Evolutionary conservation across 225 moss, liverwort and hornwort genomes (phyloP), one percentile per base, ranked within the genome.

Genomic region (Pleurozium schreberi): DNA sequence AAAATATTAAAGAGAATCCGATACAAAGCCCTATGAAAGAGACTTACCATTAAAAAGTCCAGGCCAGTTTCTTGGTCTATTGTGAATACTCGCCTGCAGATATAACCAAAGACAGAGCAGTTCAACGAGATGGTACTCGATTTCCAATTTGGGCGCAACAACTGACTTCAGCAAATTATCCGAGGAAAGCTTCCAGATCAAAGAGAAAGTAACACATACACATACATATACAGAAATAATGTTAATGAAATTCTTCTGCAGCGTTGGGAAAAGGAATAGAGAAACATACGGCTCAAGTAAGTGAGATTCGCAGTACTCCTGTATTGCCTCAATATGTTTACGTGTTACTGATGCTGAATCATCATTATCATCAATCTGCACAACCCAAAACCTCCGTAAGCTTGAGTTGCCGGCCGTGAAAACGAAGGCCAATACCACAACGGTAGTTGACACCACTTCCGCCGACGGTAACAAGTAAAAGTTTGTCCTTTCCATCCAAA

Each of bases 21-120:
- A 50, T n/a, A 70, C 49, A 60, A 83, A 84, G 57, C 33, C n/a
- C 57, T 42, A 70, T 40, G 53, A 81, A 60, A 81, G 42, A 75
- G 52, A 69, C 86, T 27, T 91, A 94, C 94, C 94, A 94, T 58
- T 22, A 94, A 88, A 82, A 92, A 93, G 80, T 94, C 94, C 84
- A 90, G 77, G 66, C 94, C 94, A 47, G 94, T 94, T 88, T 93
- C 93, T 88, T 86, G 93, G 75, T 94, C 91, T 82, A 93, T 89
- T 36, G 93, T 87, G 88, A 83, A 90, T 23, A 81, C 61, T 83
- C 94, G 92, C 89, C 94, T 94, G 93, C 87, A 70, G 26, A 86
- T 58, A 87, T 13, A 88, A 76, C 52, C 60, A 43, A 57, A 90
- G 58, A 64, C 80, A 40, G 59, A 88, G 75, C 71, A 83, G 40